Base-by-base conservation (phyloP, 2,329 filamentous ascomycete genomes). In the Ophiognomonia clavigignenti-juglandacearum region DNA sequence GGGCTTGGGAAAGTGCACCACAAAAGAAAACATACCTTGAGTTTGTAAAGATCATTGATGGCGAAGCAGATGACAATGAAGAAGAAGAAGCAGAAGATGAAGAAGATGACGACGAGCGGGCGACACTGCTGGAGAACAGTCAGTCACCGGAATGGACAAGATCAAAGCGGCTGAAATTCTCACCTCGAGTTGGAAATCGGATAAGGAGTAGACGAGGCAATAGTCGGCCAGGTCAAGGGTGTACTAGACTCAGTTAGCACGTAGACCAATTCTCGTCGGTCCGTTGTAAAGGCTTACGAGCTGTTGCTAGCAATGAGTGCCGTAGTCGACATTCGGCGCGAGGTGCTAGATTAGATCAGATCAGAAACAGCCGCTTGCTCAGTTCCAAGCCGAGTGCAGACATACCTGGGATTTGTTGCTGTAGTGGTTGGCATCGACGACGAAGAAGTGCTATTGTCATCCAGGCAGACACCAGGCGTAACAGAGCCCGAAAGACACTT, bases 401-500 rank as follows among this genome's bases (percentile, higher is more conserved):
- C 41, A 18, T 35, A 42, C 44, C 38, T 43, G 18, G 51, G 42
- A n/a, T 42, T 48, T 9, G 45, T 45, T 18, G 34, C 13, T 14
- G 48, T 24, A 13, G 45, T 43, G 5, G 39, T 37, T 16, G 48
- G 23, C 31, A 39, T 48, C 3, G 51, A 51, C 18, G 53, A 52
- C 38, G 38, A 51, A 5, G 48, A 45, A 23, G 39, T 53, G 4
- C 50, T 52, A 8, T 32, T 42, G 4, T 39, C 43, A 32, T 47
- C 41, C 26, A 34, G 52, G 45, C 52, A 58, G 9, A 56, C 54
- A 36, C 62, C 60, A 4, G 61, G 61, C 4, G 47, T 50, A 19
- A 60, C 51, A 38, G 51, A 51, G 8, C 63, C 64, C 40, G 53
- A 59, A 23, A 62, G 38, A 36, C 66, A 69, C 53, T 64, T 64